Evolutionary conservation across 768 basidiomycete genomes (phyloP).

Genomic region (Mycena floridula): DNA sequence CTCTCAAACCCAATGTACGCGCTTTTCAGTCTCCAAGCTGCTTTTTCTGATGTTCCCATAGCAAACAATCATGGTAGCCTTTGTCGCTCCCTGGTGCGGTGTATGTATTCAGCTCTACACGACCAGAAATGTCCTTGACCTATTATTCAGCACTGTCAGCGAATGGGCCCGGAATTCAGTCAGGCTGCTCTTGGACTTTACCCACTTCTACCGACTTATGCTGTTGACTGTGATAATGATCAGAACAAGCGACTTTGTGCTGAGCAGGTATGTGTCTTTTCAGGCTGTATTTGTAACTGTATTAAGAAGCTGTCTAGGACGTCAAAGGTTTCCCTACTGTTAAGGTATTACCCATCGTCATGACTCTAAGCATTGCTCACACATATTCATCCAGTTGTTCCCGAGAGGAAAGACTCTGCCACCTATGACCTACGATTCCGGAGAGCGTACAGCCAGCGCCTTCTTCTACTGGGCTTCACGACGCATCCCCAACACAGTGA

Average conservation of each 20-base stretch:
- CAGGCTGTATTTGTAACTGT: background rate
- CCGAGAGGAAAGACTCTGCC: conserved; percentile 64
- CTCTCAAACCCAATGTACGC: conserved; percentile 72
- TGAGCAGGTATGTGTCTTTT: conserved; percentile 47
- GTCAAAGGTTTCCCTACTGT: conserved; percentile 92
- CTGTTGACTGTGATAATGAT: conserved; percentile 87
- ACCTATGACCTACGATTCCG: conserved; percentile 58
- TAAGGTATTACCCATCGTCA: conserved; percentile 43
- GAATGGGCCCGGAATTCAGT: conserved; percentile 78
- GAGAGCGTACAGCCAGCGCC: conserved; percentile 64
- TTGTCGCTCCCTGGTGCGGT: conserved; percentile 94
- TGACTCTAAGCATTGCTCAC: conserved; percentile 1
- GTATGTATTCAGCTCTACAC: conserved; percentile 34
- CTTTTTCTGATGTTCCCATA: conserved; percentile 17
- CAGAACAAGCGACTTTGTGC: conserved; percentile 79
- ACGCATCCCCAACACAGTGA: conserved; percentile 67
- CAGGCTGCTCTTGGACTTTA: conserved; percentile 74
- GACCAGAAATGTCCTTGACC: background rate
- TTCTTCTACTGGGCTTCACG: conserved; percentile 74
- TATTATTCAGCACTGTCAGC: conserved; percentile 66
- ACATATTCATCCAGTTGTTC: conserved; percentile 48
- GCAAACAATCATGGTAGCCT: conserved; percentile 79
- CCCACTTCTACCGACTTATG: conserved; percentile 84
- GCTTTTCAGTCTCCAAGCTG: background rate
- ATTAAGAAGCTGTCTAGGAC: conserved; percentile 29